Conservation (phyloP, 176 grass and related monocot genomes). For the Carex parvula region DNA sequence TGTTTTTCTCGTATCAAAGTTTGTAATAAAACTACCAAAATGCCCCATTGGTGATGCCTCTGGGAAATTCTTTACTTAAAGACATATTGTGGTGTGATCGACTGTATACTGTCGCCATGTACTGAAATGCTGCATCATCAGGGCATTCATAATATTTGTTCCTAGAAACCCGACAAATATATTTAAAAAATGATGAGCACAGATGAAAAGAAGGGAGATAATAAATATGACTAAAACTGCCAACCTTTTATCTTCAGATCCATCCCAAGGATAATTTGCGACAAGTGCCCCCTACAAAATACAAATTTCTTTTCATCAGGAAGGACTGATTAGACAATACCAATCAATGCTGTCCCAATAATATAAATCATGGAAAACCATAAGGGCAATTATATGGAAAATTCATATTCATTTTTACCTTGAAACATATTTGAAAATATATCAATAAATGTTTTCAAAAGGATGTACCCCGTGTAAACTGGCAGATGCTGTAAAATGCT, state of each 20-base stretch:
- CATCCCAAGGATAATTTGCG: slow-evolving; percentile 99
- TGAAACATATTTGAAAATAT: too few relatives aligned
- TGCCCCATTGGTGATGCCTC: slow-evolving; percentile 90
- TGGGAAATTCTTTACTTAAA: slow-evolving; percentile 89
- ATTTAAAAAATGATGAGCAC: slow-evolving; percentile 25
- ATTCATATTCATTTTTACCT: neutral
- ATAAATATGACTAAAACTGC: neutral
- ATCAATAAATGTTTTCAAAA: too few relatives aligned
- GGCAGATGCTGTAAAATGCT: slow-evolving; percentile 83
- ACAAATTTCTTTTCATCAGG: neutral
- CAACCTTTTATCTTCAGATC: slow-evolving; percentile 69
- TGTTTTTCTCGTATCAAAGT: neutral
- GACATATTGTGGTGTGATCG: slow-evolving; percentile 89
- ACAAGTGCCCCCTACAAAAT: slow-evolving; percentile 87
- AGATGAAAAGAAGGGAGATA: slow-evolving; percentile 25
- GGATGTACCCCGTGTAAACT: slow-evolving; percentile 98
- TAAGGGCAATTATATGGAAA: neutral
- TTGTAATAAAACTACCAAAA: slow-evolving; percentile 41
- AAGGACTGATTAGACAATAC: neutral
- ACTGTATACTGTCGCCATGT: slow-evolving; percentile 92
- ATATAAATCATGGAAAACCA: neutral
- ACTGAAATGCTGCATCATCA: slow-evolving; percentile 76
- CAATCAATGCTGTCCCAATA: neutral
- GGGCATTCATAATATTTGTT: slow-evolving; percentile 79
- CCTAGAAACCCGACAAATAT: slow-evolving; percentile 37